Evolutionary conservation across 345 rosid species (phyloP).

Genomic region (Eucalyptus tenuipes): DNA sequence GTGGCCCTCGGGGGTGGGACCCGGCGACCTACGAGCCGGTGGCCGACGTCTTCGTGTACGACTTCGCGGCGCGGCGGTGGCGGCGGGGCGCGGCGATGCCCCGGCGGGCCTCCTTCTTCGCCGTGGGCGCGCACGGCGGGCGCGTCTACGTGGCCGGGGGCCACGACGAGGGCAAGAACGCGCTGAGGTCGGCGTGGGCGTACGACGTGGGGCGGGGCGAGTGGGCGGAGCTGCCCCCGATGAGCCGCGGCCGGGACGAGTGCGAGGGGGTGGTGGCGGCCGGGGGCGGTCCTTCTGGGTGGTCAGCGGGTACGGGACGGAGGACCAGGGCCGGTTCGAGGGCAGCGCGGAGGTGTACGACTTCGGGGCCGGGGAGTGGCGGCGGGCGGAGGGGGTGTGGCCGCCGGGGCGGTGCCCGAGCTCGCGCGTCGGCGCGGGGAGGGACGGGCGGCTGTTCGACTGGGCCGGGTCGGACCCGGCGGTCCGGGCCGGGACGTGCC

Average conservation of each 20-base stretch:
- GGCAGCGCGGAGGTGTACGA: conserved; percentile 18
- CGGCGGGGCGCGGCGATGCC: conserved; percentile 25
- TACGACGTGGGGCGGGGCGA: conserved; percentile 20
- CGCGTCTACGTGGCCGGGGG: conserved; percentile 30
- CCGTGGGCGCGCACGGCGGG: conserved; percentile 14
- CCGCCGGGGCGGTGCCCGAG: conserved; percentile 12
- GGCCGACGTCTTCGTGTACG: conserved; percentile 23
- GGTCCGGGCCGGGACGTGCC: conserved; percentile 8
- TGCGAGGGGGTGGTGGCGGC: conserved; percentile 26
- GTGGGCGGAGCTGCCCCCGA: conserved; percentile 23
- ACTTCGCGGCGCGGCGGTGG: conserved; percentile 34
- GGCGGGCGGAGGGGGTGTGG: conserved; percentile 22
- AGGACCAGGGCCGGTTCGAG: conserved; percentile 24
- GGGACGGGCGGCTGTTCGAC: background rate
- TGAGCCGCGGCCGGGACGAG: conserved; percentile 41
- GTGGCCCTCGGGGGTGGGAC: conserved; percentile 40
- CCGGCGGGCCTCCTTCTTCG: conserved; percentile 29
- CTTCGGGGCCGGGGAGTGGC: conserved; percentile 16
- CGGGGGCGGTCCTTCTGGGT: conserved; percentile 33
- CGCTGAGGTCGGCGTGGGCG: conserved; percentile 26
- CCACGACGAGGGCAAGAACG: conserved; percentile 36
- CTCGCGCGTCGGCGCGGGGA: background rate
- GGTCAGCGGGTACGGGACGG: conserved; percentile 34
- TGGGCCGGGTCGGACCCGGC: background rate
- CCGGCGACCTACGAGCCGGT: conserved; percentile 24